Evolutionary conservation across 2,329 filamentous ascomycete species (phyloP).

Genomic region (Neonectria faginata): DNA sequence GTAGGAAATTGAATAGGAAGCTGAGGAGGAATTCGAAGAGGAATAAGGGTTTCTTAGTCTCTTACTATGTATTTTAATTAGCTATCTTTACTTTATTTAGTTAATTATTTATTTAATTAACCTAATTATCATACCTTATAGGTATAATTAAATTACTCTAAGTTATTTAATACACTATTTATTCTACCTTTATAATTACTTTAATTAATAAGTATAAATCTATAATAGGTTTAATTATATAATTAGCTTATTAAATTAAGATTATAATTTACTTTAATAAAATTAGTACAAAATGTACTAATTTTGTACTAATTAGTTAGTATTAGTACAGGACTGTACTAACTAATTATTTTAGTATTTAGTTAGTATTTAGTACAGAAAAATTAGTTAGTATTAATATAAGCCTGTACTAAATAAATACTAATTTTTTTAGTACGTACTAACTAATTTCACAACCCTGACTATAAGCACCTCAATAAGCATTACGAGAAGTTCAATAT

Average conservation of each 20-base stretch:
- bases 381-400: too few species aligned
- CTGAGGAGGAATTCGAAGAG: background rate
- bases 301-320: too few species aligned
- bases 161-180: background rate
- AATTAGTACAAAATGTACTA: background rate
- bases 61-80: background rate
- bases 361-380: too few species aligned
- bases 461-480: too few species aligned
- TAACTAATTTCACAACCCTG: too few species aligned
- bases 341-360: too few species aligned
- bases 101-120: conserved; percentile 5
- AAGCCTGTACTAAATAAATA: too few species aligned
- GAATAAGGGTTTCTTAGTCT: background rate
- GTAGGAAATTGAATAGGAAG: background rate
- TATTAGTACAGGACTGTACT: too few species aligned
- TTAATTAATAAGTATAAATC: background rate
- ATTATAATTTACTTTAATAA: background rate
- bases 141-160: background rate
- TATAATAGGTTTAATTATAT: background rate
- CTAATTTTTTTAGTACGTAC: too few species aligned
- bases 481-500: too few species aligned
- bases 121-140: background rate
- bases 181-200: background rate
- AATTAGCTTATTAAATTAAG: background rate
- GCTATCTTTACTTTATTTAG: background rate